Evolutionary conservation across 1,139 yeast species (phyloP), one percentile per base, ranked within the genome.

Genomic region (Yamadazyma mexicana): DNA sequence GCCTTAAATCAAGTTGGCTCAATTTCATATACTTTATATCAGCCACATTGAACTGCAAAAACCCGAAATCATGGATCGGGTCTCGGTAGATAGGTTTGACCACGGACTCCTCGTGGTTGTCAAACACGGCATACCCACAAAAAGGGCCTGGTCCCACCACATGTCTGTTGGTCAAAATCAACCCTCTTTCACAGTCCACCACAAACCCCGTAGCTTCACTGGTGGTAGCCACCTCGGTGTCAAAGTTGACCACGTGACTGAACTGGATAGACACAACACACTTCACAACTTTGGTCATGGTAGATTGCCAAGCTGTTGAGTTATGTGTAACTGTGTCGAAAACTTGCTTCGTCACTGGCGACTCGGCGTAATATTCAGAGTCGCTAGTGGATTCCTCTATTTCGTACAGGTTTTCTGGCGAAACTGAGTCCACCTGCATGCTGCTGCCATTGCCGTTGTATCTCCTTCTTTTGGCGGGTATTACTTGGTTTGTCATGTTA

Each of bases 121-220:
- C 96, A 56, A 89, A 89, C 1, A 91, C 91, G 0, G 88, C 95
- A 54, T 84, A 87, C 1, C 97, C 96, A 34, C 81, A 77, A 57
- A 91, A 88, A 2, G 96, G 96, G 8, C 97, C 96, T 0, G 96
- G 89, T 1, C 96, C 96, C 31, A 89, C 96, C 34, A 89, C 97
- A 58, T 89, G 97, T 59, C 96, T 77, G 64, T 91, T 91, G 11
- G 97, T 91, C 57, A 91, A 72, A 44, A 91, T 88, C 46, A 88
- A 75, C 8, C 98, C 98, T 31, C 79, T 62, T 40, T 75, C 69
- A 3, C 91, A 74, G 59, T 91, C 97, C 10, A 91, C 97, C n/a
- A 91, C 88, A 59, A 91, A 89, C 5, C 97, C 98, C 1, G 96
- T 87, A 14, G 97, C 97, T 59, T 89, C 95, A 46, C 94, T 83